Evolutionary conservation across 768 basidiomycete species (phyloP).

Genomic region (Phaffia australis): DNA sequence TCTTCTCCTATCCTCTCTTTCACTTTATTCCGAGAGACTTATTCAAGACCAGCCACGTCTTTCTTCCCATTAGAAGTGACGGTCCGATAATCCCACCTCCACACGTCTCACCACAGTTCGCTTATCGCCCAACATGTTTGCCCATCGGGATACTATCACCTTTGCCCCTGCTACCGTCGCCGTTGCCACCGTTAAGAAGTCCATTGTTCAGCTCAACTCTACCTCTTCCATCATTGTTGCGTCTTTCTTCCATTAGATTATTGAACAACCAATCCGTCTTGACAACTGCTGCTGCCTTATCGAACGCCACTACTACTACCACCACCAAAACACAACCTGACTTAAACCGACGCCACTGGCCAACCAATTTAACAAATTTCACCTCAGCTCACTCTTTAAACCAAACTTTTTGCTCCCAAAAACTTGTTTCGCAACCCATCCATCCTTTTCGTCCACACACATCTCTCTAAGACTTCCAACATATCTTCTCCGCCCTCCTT

Average conservation of each 20-base stretch:
- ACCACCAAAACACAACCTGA: background rate
- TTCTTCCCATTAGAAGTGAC: too few species aligned
- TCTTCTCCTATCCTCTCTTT: too few species aligned
- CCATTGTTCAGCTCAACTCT: background rate
- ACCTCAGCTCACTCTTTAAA: background rate
- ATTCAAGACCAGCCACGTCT: too few species aligned
- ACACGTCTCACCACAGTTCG: too few species aligned
- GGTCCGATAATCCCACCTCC: too few species aligned
- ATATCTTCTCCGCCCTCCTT: background rate
- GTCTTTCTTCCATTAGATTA: background rate
- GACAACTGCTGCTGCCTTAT: background rate
- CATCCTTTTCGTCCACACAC: background rate
- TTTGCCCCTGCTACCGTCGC: background rate
- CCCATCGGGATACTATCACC: too few species aligned
- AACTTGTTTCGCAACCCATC: background rate
- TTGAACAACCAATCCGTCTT: conserved; percentile 3
- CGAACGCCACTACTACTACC: background rate
- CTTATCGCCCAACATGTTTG: too few species aligned
- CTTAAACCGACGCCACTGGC: background rate
- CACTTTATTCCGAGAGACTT: too few species aligned
- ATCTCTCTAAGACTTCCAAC: background rate
- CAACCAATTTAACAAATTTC: background rate
- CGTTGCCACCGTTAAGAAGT: background rate
- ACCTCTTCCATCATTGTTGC: conserved; percentile 6
- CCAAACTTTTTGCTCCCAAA: background rate